Evolutionary conservation across 78 protist species (phyloP), one percentile per base, ranked within the genome.

Genomic region (Dictyostelium intermedium): DNA sequence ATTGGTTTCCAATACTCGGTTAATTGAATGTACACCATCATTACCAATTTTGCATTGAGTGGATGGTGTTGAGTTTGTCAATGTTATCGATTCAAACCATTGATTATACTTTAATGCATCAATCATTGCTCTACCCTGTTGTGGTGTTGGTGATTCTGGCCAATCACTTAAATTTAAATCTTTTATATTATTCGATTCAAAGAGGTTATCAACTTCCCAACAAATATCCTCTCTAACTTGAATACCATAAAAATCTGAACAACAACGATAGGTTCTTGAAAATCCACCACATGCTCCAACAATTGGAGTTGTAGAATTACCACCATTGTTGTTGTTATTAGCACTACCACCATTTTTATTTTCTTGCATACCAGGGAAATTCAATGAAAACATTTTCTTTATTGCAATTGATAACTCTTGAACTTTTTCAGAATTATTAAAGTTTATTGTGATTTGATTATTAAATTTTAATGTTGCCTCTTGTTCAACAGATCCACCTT

Each of bases 91-190:
- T n/a, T 89, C 94, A 45, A 89, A 89, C 94, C 94, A 89, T 27
- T 25, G 50, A 70, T 89, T 89, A 56, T 89, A 89, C 27, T 89
- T 89, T 14, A 89, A 47, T 80, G 94, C 85, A 23, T 89, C 94
- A 5, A 89, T 69, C 87, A 89, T 63, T 43, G 94, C 85, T 34
- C 83, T 79, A 34, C 94, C 94, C 70, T 89, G 94, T 23, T 78
- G 43, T 20, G 94, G 87, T 5, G 87, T 80, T 16, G 94, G 94
- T 70, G 94, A 70, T 83, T 89, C 94, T 13, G 94, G 94, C 94
- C 94, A 89, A 89, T 89, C 94, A 13, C 86, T 60, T 4, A 89
- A 18, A 66, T 89, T 89, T 11, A 89, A 80, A 30, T 89, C 94
- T 14, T 32, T 60, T n/a, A 89, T 79, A 14, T 89, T 78, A 45